Evolutionary conservation across 441 rosid species (phyloP).

Genomic region (Rhodomyrtus psidioides): DNA sequence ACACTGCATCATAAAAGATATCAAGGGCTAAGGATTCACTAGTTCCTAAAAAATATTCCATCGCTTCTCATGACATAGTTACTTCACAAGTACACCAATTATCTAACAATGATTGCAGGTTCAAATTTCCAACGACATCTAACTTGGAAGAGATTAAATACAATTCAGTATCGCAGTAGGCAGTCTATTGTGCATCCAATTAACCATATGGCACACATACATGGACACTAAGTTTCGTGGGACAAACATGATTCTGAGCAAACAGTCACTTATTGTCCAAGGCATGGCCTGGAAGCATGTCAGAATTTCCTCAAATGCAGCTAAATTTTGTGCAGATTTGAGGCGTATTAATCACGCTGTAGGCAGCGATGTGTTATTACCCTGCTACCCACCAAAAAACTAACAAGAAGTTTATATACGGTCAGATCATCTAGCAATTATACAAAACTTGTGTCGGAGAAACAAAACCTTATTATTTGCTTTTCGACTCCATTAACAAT

Average conservation of each 20-base stretch:
- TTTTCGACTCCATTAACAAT: background rate
- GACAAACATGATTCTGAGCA: background rate
- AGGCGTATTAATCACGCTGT: background rate
- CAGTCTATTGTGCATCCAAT: background rate
- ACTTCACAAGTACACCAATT: background rate
- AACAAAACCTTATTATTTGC: background rate
- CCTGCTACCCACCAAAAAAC: background rate
- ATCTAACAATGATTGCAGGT: background rate
- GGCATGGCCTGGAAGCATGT: background rate
- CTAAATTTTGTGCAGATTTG: background rate
- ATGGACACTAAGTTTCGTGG: background rate
- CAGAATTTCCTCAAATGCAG: background rate
- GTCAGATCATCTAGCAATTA: background rate
- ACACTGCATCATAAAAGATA: background rate
- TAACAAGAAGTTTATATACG: background rate
- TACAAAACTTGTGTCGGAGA: background rate
- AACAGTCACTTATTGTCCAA: background rate
- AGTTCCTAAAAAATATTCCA: background rate
- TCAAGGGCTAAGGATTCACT: background rate
- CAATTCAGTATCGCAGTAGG: background rate
- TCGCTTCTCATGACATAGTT: background rate
- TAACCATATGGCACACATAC: background rate
- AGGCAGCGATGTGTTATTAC: background rate
- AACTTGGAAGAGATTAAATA: background rate
- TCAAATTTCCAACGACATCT: background rate